Evolutionary conservation across 2,329 filamentous ascomycete species (phyloP).

Genomic region (Metarhizium robertsii): DNA sequence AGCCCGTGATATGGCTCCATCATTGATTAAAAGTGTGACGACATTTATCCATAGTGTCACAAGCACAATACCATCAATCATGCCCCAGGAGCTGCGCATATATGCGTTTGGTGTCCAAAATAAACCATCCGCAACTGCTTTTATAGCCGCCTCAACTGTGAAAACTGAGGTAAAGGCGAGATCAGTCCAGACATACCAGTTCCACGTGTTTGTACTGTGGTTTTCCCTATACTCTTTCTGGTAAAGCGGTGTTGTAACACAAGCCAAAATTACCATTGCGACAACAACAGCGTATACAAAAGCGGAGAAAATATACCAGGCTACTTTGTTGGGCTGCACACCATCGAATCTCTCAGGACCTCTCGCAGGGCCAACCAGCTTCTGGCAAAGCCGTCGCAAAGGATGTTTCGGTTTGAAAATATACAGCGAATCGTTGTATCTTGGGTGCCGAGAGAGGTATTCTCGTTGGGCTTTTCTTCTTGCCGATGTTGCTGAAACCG

Average conservation of each 20-base stretch:
- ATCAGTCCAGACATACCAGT: constrained; percentile 96
- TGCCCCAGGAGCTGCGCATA: constrained; percentile 90
- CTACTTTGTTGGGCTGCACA: constrained; percentile 74
- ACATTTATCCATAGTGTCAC: constrained; percentile 95
- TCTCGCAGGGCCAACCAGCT: constrained; percentile 82
- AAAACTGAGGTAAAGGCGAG: constrained; percentile 83
- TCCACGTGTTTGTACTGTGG: constrained; percentile 50
- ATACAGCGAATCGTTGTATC: constrained; percentile 87
- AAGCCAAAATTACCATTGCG: constrained; percentile 94
- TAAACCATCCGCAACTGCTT: constrained; percentile 89
- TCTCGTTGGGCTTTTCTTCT: constrained; percentile 84
- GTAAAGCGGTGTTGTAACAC: constrained; percentile 87
- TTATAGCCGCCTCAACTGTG: constrained; percentile 77
- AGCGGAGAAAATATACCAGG: constrained; percentile 90
- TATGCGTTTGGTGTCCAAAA: constrained; percentile 98
- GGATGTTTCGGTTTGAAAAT: constrained; percentile 73
- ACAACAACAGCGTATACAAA: constrained; percentile 92
- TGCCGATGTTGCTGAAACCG: constrained; percentile 71
- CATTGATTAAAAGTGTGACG: constrained; percentile 67
- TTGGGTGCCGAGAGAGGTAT: constrained; percentile 77
- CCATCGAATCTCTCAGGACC: constrained; percentile 83
- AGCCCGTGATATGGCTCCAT: constrained; percentile 77
- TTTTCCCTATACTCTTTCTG: constrained; percentile 74
- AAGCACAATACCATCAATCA: constrained; percentile 87
- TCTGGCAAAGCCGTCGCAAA: constrained; percentile 74